Base-by-base conservation (phyloP, 768 basidiomycete species). In the Dendrothele bispora region DNA sequence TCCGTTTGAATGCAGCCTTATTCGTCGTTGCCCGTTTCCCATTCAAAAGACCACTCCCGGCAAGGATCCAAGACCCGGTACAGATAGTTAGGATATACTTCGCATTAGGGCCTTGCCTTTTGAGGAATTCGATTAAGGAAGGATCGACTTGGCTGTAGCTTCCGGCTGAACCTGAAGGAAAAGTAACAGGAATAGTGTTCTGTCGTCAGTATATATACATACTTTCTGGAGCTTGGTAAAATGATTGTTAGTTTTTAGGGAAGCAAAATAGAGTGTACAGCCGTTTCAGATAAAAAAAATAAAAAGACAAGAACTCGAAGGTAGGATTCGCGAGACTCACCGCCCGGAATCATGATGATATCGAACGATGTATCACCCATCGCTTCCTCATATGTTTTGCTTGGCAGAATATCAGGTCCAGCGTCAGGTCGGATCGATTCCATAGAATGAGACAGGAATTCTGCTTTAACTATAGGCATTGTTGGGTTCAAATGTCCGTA, bases 21-120 rank as follows among this genome's bases (percentile, higher is more conserved):
- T 70, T 71, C 8, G 69, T 69, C 0, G 70, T 73, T 8, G 70
- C 71, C 11, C 57, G 49, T 39, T 62, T 58, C 3, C 69, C 70
- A 8, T 63, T 55, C 24, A 72, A 54, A 1, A 66, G 37, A 0
- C 69, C 71, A 4, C 63, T 55, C 6, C 54, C 56, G 3, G 69
- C 71, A 1, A 72, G 56, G 20, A 68, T 47, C 55, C 61, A 58
- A 5, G 64, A 57, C 10, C 67, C 69, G 12, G 62, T 65, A 51
- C 70, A 71, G 11, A 71, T 63, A 8, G 58, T 59, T 32, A 70
- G 48, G 21, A 70, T 55, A 52, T 71, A 64, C 55, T 63, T 61
- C 3, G 61, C 65, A n/a, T 54, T 55, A 0, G 61, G 61, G 10
- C 38, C 49, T 43, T 66, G 66, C 29, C 50, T 41, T 50, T 58